Conservation (phyloP, 306 rosid species). For the Elaeagnus macrophylla region DNA sequence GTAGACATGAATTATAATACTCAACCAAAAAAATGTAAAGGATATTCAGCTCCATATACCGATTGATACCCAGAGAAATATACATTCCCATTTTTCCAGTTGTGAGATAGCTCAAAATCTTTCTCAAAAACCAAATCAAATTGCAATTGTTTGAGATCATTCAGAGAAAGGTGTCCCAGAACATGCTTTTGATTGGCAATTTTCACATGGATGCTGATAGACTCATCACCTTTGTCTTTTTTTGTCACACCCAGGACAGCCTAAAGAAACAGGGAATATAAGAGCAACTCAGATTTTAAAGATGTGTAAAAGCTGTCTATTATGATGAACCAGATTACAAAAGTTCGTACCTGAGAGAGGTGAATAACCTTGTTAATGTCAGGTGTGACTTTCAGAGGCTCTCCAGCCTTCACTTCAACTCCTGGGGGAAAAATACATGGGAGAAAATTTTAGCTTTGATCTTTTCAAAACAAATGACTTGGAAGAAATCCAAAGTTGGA, state of each 20-base stretch:
- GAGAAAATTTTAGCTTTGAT: too few species aligned
- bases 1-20: neutral
- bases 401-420: conserved; percentile 83
- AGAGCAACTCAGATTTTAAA: neutral
- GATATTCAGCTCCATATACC: conserved; percentile 39
- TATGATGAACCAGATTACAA: neutral
- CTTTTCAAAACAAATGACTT: too few species aligned
- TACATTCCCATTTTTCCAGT: conserved; percentile 51
- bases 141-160: conserved; percentile 57
- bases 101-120: conserved; percentile 83
- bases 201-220: conserved; percentile 37
- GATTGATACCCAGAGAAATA: conserved; percentile 64
- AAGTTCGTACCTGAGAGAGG: conserved; percentile 66
- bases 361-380: conserved; percentile 31
- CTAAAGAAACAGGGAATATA: conserved; percentile 18
- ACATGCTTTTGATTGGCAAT: conserved; percentile 56
- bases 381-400: conserved; percentile 40
- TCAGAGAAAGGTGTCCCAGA: conserved; percentile 51
- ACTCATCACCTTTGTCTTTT: conserved; percentile 45
- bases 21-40: conserved; percentile 17
- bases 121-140: conserved; percentile 71
- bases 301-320: neutral
- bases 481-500: too few species aligned
- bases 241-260: conserved; percentile 71
- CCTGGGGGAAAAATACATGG: conserved; percentile 27